Evolutionary conservation across 2,329 filamentous ascomycete species (phyloP).

Genomic region (Colletotrichum shisoi): DNA sequence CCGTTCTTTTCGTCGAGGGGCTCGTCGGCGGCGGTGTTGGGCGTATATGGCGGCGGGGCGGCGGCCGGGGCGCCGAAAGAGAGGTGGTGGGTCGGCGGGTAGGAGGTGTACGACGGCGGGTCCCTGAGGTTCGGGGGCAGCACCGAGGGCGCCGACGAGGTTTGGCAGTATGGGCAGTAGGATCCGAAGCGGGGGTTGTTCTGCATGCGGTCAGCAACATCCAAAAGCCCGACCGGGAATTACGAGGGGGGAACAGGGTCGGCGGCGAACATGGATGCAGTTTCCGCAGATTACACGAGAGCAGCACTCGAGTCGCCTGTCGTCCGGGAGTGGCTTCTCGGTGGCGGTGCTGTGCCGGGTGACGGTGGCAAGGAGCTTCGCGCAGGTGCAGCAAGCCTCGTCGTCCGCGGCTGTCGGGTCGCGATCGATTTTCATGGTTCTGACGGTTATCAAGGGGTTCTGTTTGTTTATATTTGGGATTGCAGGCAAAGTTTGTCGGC

Average conservation of each 20-base stretch:
- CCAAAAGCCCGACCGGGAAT: not conserved
- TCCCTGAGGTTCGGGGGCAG: conserved; percentile 70
- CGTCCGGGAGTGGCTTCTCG: conserved; percentile 67
- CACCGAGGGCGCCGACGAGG: conserved; percentile 65
- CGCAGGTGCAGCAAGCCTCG: conserved; percentile 74
- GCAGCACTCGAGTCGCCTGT: conserved; percentile 74
- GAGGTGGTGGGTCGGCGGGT: conserved; percentile 40
- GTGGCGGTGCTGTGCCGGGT: conserved; percentile 60
- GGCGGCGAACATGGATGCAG: conserved; percentile 68
- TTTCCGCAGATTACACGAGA: conserved; percentile 73
- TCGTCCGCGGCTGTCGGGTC: conserved; percentile 8
- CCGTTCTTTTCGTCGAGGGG: conserved; percentile 46
- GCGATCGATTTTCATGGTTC: conserved; percentile 17
- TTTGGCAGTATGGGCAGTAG: conserved; percentile 79
- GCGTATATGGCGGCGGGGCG: conserved; percentile 54
- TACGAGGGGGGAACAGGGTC: conserved; percentile 9
- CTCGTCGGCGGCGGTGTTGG: conserved; percentile 34
- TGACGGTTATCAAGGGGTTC: not conserved
- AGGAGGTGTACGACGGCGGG: conserved; percentile 69
- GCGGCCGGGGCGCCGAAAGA: conserved; percentile 42
- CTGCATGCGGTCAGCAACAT: conserved; percentile 47
- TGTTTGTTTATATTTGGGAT: too few relatives aligned
- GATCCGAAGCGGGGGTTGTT: conserved; percentile 72
- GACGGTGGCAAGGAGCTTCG: conserved; percentile 64
- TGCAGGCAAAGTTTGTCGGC: too few relatives aligned